Evolutionary conservation across 1,139 yeast species (phyloP).

Genomic region (Debaryomyces robertsiae): DNA sequence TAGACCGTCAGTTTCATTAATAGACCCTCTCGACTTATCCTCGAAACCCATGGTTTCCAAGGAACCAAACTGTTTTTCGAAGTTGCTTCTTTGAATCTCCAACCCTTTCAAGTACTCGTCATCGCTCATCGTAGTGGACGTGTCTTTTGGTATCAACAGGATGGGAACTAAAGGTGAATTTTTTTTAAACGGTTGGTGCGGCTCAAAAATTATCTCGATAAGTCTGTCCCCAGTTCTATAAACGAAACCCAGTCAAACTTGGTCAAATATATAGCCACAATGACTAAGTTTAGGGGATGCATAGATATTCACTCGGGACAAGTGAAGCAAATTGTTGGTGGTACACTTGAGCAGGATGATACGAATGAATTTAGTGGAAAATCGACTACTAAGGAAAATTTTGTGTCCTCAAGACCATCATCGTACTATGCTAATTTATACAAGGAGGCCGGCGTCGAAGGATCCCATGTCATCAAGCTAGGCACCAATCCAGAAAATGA

Average conservation of each 20-base stretch:
- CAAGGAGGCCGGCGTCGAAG: slow-evolving; percentile 53
- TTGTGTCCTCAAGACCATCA: slow-evolving; percentile 75
- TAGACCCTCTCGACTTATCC: slow-evolving; percentile 47
- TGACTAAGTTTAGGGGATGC: slow-evolving; percentile 93
- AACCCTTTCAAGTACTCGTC: slow-evolving; percentile 50
- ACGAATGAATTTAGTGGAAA: slow-evolving; percentile 22
- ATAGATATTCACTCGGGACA: slow-evolving; percentile 93
- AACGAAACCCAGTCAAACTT: no score
- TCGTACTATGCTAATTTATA: slow-evolving; percentile 78
- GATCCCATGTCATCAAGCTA: slow-evolving; percentile 91
- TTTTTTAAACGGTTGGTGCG: slow-evolving; percentile 1
- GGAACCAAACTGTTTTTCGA: slow-evolving; percentile 71
- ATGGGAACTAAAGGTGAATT: neutral
- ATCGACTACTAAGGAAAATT: slow-evolving; percentile 64
- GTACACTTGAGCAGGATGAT: slow-evolving; percentile 68
- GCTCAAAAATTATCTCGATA: slow-evolving; percentile 7
- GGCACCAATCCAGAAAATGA: slow-evolving; percentile 80
- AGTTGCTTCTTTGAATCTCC: slow-evolving; percentile 60
- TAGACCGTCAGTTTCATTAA: slow-evolving; percentile 13
- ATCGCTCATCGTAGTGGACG: slow-evolving; percentile 19
- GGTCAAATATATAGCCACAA: slow-evolving; percentile 22
- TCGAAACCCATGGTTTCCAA: slow-evolving; percentile 61
- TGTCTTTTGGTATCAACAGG: neutral
- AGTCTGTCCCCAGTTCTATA: neutral
- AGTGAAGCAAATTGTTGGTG: slow-evolving; percentile 97